Conservation (phyloP, 148 eudicot genomes). For the Nyssa sinensis region DNA sequence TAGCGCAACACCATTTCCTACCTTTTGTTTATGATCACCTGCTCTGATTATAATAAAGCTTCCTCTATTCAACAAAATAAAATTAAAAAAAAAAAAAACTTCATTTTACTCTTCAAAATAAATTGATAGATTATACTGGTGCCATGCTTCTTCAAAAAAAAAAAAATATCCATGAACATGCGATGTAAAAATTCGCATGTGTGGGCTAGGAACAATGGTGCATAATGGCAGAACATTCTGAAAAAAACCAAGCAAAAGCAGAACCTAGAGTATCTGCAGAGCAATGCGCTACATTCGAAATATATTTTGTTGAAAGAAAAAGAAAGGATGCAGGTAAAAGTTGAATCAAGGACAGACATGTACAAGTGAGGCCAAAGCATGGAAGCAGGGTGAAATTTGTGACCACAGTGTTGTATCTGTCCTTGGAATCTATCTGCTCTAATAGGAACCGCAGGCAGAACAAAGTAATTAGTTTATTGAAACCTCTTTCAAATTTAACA, state of each 20-base stretch:
- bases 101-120: background rate
- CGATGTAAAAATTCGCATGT: constrained; percentile 1
- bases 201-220: background rate
- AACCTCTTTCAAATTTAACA: background rate
- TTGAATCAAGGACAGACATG: background rate
- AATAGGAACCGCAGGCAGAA: background rate
- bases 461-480: background rate
- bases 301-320: background rate
- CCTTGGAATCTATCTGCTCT: constrained; percentile 7
- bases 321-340: background rate
- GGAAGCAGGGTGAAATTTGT: background rate
- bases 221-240: background rate
- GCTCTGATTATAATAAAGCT: background rate
- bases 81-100: too few relatives aligned
- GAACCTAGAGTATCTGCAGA: background rate
- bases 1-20: too few relatives aligned
- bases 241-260: background rate
- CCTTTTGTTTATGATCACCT: background rate
- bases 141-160: background rate
- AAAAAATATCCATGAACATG: background rate
- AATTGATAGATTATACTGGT: background rate
- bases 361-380: background rate
- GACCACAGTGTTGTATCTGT: background rate
- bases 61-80: too few relatives aligned
- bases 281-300: background rate